Evolutionary conservation across 2,329 filamentous ascomycete species (phyloP).

Genomic region (Rutstroemia sydowiana): DNA sequence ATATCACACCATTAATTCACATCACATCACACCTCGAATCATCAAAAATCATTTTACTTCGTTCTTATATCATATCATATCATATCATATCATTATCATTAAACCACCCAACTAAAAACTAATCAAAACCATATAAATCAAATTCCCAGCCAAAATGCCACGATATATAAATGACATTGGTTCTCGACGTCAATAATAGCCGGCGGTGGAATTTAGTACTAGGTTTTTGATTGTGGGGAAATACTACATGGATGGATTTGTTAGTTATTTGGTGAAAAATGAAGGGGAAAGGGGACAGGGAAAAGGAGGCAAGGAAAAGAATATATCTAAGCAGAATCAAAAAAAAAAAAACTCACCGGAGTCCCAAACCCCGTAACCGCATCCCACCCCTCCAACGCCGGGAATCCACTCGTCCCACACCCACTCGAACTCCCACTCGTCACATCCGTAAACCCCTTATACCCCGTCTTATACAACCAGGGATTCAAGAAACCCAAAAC

Average conservation of each 20-base stretch:
- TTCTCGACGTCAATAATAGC: not conserved
- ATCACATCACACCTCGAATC: no score
- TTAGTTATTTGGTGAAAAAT: not conserved
- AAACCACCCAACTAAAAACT: not conserved
- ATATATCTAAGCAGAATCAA: not conserved
- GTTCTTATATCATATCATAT: no score
- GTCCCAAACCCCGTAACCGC: conserved; percentile 34
- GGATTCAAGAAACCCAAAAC: conserved; percentile 37
- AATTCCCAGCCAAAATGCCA: not conserved
- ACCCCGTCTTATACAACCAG: conserved; percentile 33
- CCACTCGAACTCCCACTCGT: conserved; percentile 32
- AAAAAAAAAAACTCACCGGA: conserved; percentile 15
- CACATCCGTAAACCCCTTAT: conserved; percentile 35
- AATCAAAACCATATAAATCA: not conserved
- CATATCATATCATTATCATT: not conserved
- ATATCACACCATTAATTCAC: no score
- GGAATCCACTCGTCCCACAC: conserved; percentile 28
- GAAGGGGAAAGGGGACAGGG: not conserved
- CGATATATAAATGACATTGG: not conserved
- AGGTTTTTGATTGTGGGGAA: conserved; percentile 6
- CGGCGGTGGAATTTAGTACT: not conserved
- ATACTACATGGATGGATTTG: not conserved
- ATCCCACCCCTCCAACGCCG: conserved; percentile 30
- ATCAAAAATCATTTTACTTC: no score
- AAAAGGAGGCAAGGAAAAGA: not conserved